Conservation (phyloP, 495 filamentous ascomycete species). For the Articulospora tetracladia region DNA sequence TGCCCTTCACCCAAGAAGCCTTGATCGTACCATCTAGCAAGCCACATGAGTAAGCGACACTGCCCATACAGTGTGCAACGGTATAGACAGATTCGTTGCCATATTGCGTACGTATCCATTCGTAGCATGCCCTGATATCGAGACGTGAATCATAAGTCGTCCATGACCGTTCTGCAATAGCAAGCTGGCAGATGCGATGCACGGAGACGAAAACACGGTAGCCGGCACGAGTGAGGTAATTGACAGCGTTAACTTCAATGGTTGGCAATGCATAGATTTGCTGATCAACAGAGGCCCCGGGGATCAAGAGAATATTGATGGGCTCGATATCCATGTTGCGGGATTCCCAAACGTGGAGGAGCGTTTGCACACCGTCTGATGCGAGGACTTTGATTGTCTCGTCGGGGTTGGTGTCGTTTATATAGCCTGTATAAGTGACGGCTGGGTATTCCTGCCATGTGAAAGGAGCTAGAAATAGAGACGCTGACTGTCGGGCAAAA, state of each 20-base stretch:
- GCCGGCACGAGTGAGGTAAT: conserved; percentile 58
- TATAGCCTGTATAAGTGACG: conserved; percentile 38
- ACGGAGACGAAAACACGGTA: conserved; percentile 55
- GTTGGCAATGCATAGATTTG: conserved; percentile 63
- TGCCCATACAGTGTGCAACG: conserved; percentile 64
- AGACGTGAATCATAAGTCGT: conserved; percentile 61
- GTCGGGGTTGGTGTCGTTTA: conserved; percentile 39
- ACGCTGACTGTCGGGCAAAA: conserved; percentile 51
- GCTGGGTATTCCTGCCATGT: conserved; percentile 49
- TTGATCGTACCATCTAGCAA: conserved; percentile 63
- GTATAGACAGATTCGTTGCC: conserved; percentile 48
- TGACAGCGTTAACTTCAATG: conserved; percentile 59
- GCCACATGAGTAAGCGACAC: conserved; percentile 53
- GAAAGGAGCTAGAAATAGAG: conserved; percentile 53
- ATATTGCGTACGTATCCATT: conserved; percentile 43
- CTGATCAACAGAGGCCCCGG: conserved; percentile 59
- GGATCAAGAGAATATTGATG: conserved; percentile 55
- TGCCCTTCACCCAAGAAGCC: conserved; percentile 52
- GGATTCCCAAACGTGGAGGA: conserved; percentile 53
- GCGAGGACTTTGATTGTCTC: conserved; percentile 41
- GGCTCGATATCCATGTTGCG: conserved; percentile 24
- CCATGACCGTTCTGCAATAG: conserved; percentile 45
- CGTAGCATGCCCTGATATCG: conserved; percentile 55
- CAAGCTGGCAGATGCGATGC: conserved; percentile 56
- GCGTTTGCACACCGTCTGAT: conserved; percentile 48